A percentile compares a stretch with the other conserved stretches of the same genome.
Evolutionary conservation across 192 early-diverging fungal genomes (phyloP).

Genomic region (Martensiomyces pterosporus): DNA sequence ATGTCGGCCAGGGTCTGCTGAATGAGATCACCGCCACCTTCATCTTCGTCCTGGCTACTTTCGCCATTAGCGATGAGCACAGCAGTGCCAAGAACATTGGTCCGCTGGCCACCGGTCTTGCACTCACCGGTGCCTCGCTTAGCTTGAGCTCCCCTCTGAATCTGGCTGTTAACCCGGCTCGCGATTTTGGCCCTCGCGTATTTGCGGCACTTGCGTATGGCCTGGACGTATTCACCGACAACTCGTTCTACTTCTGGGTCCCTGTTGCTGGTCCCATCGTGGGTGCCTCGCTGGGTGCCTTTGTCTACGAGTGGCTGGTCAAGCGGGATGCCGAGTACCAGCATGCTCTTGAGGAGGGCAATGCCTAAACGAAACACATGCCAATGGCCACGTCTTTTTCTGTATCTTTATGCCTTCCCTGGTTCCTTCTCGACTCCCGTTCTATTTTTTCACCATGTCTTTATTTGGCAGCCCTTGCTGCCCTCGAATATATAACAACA

Average conservation of each 20-base stretch:
- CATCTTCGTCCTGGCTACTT: conserved; percentile 55
- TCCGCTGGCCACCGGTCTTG: conserved; percentile 55
- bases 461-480: too few species aligned
- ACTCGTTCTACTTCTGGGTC: conserved; percentile 62
- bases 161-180: conserved; percentile 64
- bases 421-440: too few species aligned
- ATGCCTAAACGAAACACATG: conserved; percentile 2
- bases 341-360: conserved; percentile 34
- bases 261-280: conserved; percentile 59
- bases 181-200: conserved; percentile 71
- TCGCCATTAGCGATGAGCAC: conserved; percentile 54
- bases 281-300: conserved; percentile 54
- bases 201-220: conserved; percentile 64
- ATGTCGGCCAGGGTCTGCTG: conserved; percentile 19
- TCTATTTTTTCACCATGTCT: too few species aligned
- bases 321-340: conserved; percentile 34
- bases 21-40: conserved; percentile 58
- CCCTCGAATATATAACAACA: too few species aligned
- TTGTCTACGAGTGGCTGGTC: conserved; percentile 56
- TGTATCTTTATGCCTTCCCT: too few species aligned
- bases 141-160: conserved; percentile 54
- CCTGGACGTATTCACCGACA: conserved; percentile 53
- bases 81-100: conserved; percentile 44
- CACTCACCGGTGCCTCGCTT: conserved; percentile 51
- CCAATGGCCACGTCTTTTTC: too few species aligned